Evolutionary conservation across 352 stramenopile genomes (phyloP).

Genomic region (Globisporangium recalcitrans): DNA sequence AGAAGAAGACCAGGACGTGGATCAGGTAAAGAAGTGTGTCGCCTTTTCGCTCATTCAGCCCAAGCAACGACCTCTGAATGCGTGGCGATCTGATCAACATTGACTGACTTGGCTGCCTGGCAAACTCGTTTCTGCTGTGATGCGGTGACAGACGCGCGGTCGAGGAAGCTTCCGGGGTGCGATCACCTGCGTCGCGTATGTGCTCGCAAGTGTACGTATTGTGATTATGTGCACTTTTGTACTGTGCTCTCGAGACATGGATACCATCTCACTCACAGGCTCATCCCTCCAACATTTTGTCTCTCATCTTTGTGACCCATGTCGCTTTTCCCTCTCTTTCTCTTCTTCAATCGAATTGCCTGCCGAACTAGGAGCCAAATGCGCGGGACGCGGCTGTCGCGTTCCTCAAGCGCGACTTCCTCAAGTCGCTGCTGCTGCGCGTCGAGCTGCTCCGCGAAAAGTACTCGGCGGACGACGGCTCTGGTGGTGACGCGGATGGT

Average conservation of each 20-base stretch:
- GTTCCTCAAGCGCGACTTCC: constrained; percentile 64
- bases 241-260: background rate
- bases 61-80: no score
- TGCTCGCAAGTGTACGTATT: constrained; percentile 23
- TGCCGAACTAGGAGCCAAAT: constrained; percentile 17
- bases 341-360: background rate
- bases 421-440: constrained; percentile 56
- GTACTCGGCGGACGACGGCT: background rate
- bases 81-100: background rate
- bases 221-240: background rate
- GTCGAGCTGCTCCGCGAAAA: constrained; percentile 33
- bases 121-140: constrained; percentile 1
- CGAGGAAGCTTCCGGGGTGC: constrained; percentile 39
- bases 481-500: constrained; percentile 13
- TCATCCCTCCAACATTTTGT: background rate
- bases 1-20: background rate
- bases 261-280: background rate
- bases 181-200: constrained; percentile 52
- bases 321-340: background rate
- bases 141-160: constrained; percentile 17
- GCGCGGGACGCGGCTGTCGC: constrained; percentile 30
- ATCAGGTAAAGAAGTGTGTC: background rate
- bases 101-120: background rate
- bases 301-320: background rate
- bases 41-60: no score